Conservation (phyloP, 176 grass and related monocot genomes). For the Carex scoparia region DNA sequence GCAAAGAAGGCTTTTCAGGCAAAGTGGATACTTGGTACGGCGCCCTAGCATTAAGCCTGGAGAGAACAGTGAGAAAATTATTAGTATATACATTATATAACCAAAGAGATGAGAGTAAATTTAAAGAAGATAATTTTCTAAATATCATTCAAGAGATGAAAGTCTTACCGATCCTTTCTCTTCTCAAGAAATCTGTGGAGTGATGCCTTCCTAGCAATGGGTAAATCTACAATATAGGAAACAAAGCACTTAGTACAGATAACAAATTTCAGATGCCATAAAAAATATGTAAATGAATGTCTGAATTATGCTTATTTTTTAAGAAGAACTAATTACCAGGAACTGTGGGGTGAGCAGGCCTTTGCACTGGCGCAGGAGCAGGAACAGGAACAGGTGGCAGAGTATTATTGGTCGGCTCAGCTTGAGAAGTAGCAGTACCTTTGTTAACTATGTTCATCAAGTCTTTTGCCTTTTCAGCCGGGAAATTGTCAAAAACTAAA, state of each 20-base stretch:
- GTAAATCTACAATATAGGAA: slow-evolving; percentile 53
- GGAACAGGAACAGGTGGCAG: slow-evolving; percentile 21
- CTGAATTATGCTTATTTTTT: background rate
- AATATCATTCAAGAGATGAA: background rate
- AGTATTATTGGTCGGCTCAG: slow-evolving; percentile 2
- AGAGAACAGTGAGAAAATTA: slow-evolving; percentile 25
- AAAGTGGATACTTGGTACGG: slow-evolving; percentile 46
- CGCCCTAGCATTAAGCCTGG: slow-evolving; percentile 62
- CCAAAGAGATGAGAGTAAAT: background rate
- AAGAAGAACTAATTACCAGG: slow-evolving; percentile 48
- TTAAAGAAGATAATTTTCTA: background rate
- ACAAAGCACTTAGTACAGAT: slow-evolving; percentile 10
- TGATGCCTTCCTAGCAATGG: slow-evolving; percentile 83
- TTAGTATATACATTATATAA: background rate
- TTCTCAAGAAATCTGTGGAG: slow-evolving; percentile 97
- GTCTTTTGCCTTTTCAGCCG: slow-evolving; percentile 81
- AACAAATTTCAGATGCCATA: background rate
- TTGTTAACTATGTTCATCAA: slow-evolving; percentile 79
- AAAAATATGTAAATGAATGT: background rate
- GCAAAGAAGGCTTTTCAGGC: slow-evolving; percentile 35
- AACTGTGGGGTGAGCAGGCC: slow-evolving; percentile 40
- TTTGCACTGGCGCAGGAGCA: slow-evolving; percentile 33
- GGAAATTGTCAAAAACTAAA: slow-evolving; percentile 90
- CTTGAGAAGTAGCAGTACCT: slow-evolving; percentile 33
- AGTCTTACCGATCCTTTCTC: slow-evolving; percentile 86